Evolutionary conservation across 2,329 filamentous ascomycete genomes (phyloP), one percentile per base, ranked within the genome.

Genomic region (Penicillium glabrum): DNA sequence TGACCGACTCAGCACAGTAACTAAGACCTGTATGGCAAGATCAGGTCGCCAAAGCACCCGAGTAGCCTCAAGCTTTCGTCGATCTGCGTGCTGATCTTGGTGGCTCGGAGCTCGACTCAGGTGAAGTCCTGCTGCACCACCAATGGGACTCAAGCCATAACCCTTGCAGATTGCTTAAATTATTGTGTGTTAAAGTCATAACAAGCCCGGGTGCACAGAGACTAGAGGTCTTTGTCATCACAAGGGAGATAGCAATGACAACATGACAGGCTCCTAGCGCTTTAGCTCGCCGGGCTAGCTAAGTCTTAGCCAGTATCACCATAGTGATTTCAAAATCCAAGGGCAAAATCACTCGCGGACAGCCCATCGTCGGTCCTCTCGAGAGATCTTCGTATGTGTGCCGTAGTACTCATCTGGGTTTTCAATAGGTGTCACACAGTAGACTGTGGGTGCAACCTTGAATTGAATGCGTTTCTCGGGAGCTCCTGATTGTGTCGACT

Each of bases 391-490:
- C 41, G 65, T 71, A 60, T 79, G 75, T n/a, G 66, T 71, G 46
- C 78, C 79, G 50, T 81, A 80, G 60, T 80, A 80, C 51, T 80
- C 79, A 19, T 79, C 75, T 5, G 73, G 71, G 19, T 77, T 76
- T 62, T 80, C 78, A 58, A 81, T 80, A 0, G 79, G 78, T 2
- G 77, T 80, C 48, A 81, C 74, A 54, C 75, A 77, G 65, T 80
- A 71, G 24, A 81, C 73, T 23, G 72, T 76, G 4, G 78, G 78
- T 6, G 76, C 75, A 37, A 71, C 73, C 39, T 70, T 65, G 64
- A 80, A 80, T 47, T 78, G 72, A 46, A 80, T 75, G 46, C 71
- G 72, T 60, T 78, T 78, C 31, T 67, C 62, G 47, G 59, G 27
- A 45, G 60, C 54, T 26, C 61, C 48, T 23, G 64, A 35, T 44